Evolutionary conservation across 768 basidiomycete genomes (phyloP).

Genomic region (Asterophora lycoperdoides): DNA sequence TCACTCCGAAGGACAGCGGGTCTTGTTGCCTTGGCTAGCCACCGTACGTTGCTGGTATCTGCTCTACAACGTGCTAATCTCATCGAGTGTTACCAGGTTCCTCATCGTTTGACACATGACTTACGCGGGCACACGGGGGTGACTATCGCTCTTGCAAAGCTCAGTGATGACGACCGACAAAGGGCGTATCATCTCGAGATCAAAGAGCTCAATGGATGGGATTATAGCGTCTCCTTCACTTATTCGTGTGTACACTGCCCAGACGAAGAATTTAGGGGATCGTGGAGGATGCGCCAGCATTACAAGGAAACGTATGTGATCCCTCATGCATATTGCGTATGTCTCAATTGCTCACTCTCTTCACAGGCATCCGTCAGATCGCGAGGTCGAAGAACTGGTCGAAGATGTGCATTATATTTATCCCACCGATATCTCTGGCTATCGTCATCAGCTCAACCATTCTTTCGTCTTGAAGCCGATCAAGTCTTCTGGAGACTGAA

Average conservation of each 20-base stretch:
- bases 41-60: not conserved
- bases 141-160: not conserved
- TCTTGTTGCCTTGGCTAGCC: conserved; percentile 5
- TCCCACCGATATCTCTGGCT: not conserved
- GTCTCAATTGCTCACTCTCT: not conserved
- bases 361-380: not conserved
- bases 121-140: not conserved
- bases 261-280: not conserved
- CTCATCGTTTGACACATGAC: not conserved
- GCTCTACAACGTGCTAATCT: not conserved
- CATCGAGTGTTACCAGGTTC: not conserved
- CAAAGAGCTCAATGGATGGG: not conserved
- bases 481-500: too few relatives aligned
- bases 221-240: not conserved
- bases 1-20: not conserved
- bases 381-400: not conserved
- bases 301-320: not conserved
- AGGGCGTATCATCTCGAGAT: not conserved
- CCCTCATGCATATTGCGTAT: not conserved
- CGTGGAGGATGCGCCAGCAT: not conserved
- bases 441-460: not conserved
- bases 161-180: not conserved
- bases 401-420: not conserved
- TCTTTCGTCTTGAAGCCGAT: not conserved
- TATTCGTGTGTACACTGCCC: not conserved